Conservation (phyloP, 805 yeast species). For the Pichia rugopelliculosa region DNA sequence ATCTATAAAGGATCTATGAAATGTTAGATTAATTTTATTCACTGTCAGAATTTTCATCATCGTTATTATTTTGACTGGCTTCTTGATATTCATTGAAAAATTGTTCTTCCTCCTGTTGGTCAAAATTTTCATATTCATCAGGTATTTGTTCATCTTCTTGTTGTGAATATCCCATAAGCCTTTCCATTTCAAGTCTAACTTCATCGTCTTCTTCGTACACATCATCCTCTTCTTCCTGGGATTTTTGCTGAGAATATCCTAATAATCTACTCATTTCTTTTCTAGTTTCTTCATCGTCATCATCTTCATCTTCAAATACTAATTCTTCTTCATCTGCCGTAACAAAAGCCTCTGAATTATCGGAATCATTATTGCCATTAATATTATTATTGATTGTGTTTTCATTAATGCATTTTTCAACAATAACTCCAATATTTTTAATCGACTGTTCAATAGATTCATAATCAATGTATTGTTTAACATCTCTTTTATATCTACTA, state of each 20-base stretch:
- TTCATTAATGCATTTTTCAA: background rate
- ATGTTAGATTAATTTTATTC: background rate
- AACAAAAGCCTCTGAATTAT: background rate
- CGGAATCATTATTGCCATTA: background rate
- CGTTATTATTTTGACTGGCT: background rate
- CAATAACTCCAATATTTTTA: background rate
- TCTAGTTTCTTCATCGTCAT: background rate
- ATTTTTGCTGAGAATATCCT: background rate
- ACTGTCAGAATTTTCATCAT: background rate
- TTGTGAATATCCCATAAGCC: slow-evolving; percentile 6
- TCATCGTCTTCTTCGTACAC: slow-evolving; percentile 7
- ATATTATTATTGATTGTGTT: background rate
- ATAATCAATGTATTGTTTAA: slow-evolving; percentile 4
- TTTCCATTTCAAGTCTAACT: slow-evolving; percentile 7
- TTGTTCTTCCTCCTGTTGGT: slow-evolving; percentile 2
- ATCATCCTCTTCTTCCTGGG: background rate
- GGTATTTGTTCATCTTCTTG: slow-evolving; percentile 4
- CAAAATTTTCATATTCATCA: background rate
- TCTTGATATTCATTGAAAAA: slow-evolving; percentile 2
- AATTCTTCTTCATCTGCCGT: background rate
- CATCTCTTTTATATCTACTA: slow-evolving; percentile 1
- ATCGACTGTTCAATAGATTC: background rate
- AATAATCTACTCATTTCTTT: background rate
- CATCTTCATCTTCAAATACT: background rate
- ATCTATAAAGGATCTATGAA: background rate